Evolutionary conservation across 257 asterid genomes (phyloP).

Genomic region (Voacanga thouarsii): DNA sequence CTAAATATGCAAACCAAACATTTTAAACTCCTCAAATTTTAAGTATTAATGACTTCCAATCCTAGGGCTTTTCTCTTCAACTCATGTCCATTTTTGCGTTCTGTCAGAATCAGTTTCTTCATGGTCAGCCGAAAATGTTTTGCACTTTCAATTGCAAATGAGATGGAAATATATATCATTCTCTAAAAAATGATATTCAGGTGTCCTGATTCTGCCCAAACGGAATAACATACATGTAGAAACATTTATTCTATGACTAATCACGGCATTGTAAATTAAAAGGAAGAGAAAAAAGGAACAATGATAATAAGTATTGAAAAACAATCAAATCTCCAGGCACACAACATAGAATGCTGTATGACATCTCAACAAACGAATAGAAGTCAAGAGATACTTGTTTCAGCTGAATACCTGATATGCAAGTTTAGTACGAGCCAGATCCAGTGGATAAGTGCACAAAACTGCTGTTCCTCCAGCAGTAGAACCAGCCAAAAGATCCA

Average conservation of each 20-base stretch:
- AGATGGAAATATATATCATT: not conserved
- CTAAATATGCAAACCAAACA: not conserved
- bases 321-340: not conserved
- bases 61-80: not conserved
- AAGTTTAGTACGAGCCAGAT: constrained; percentile 95
- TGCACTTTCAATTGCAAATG: not conserved
- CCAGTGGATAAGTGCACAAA: constrained; percentile 94
- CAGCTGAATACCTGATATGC: constrained; percentile 79
- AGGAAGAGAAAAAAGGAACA: not conserved
- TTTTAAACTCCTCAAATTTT: not conserved
- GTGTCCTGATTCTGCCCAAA: too few relatives aligned
- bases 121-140: not conserved
- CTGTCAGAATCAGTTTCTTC: not conserved
- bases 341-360: not conserved
- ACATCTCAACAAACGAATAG: not conserved
- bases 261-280: too few relatives aligned
- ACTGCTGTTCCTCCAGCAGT: constrained; percentile 99
- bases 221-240: too few relatives aligned
- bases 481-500: constrained; percentile 97
- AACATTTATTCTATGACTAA: not conserved
- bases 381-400: not conserved
- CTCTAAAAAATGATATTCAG: too few relatives aligned
- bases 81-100: not conserved
- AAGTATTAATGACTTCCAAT: not conserved
- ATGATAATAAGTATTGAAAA: too few relatives aligned